Evolutionary conservation across 2,329 filamentous ascomycete genomes (phyloP), one percentile per base, ranked within the genome.

Genomic region (Pseudogymnoascus sp.): DNA sequence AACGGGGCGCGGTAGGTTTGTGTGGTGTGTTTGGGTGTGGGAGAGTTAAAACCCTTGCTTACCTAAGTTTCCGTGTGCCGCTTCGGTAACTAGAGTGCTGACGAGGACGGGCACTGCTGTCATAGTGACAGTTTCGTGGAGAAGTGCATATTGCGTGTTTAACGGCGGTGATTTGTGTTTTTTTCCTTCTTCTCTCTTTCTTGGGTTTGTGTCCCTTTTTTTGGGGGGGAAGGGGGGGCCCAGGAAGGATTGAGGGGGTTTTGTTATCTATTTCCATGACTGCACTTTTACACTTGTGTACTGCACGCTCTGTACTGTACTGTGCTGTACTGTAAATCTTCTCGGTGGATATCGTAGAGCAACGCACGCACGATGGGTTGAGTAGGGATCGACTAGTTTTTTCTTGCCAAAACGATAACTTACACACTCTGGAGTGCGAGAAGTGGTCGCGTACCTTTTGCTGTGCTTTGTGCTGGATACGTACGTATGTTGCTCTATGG

Each of bases 11-110:
- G n/a, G n/a, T n/a, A n/a, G n/a, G n/a, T n/a, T n/a, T n/a, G 30
- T 33, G 30, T 2, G 3, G 30, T 33, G 30, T 9, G 3, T 7
- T 33, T 33, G 30, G 20, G 12, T 15, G 22, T 1, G 6, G 47
- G 4, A 22, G 22, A 33, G 47, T 53, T 28, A 14, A 18, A 53
- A 53, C 47, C 47, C 47, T 50, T 53, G 47, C 47, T 53, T 53
- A 53, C n/a, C 9, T 53, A 53, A 53, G 20, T 25, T 20, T 15
- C 12, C 15, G 43, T 33, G 43, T 50, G 25, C n/a, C n/a, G 25
- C 14, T 53, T 53, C 47, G 47, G 28, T 53, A 53, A 53, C 47
- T 53, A 53, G 47, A 53, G 47, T 53, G 28, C 47, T 53, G 47
- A 53, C 43, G n/a, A 15, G 43, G 22, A 22, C 22, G 22, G 22